Base-by-base conservation (phyloP, 2,329 filamentous ascomycete genomes). In the Leptographium galeiforme region DNA sequence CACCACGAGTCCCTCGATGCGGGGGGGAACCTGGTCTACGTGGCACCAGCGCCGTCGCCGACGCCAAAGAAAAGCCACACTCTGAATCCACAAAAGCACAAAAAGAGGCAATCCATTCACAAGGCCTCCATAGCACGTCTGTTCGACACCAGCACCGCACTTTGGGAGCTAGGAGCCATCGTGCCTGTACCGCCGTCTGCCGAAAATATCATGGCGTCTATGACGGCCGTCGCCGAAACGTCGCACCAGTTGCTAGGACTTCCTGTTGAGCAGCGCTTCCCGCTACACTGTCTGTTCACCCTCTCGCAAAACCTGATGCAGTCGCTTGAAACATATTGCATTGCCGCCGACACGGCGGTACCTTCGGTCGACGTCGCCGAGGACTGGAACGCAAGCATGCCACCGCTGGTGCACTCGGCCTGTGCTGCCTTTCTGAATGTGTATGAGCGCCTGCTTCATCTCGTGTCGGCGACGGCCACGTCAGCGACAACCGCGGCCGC, bases 221-320 rank as follows among this genome's bases (percentile, higher is more conserved):
- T 34, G 45, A 12, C 40, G 10, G 25, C 25, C 25, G 16, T 44
- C n/a, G 41, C 16, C 25, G 41, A 18, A 7, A 19, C 41, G 16
- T 4, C 7, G 16, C n/a, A 11, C 18, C 40, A 62, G 25, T 3
- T 25, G 25, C 25, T 25, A 5, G 25, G 25, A 5, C 3, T 25
- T 25, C 25, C 25, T 25, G 25, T 25, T 56, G 43, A 55, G 52
- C 30, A 55, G 56, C 54, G 64, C 61, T 72, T 72, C 47, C 68
- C 69, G 4, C 64, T 72, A 38, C 67, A 71, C 47, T 64, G 66
- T 39, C 66, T 72, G 60, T 72, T 71, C 59, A 63, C 67, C 52
- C 62, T 71, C 30, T 71, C 69, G 6, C 64, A 65, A 8, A 54
- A 60, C 7, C 65, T 71, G 8, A 63, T 69, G 16, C 64, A 70